A percentile compares a stretch with the other conserved stretches of the same genome.
These are phyloP conservation scores for Solanum acaule DNA, from an alignment of 257 asterid genomes.

Conservation along the genomic window DNA sequence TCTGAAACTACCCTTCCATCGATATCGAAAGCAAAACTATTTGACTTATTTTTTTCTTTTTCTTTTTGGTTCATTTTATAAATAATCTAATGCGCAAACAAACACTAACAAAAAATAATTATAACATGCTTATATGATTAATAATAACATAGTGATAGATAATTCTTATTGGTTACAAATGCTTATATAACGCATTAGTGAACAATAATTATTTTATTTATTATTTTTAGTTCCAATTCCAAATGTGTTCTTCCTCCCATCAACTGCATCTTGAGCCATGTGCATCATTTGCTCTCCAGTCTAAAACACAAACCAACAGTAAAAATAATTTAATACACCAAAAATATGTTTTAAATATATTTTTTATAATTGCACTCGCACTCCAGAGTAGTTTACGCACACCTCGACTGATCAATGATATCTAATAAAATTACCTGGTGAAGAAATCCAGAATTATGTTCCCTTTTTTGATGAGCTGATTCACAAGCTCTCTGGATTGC, in stretches of 20 bases:
- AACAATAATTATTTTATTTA: conserved; percentile 19
- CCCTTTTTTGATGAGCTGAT: conserved; percentile 40
- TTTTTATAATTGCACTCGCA: no score
- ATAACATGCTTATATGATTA: not conserved
- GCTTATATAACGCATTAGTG: not conserved
- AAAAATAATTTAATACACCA: not conserved
- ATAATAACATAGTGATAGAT: not conserved
- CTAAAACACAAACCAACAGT: not conserved
- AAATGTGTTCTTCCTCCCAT: conserved; percentile 64
- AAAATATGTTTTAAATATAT: not conserved
- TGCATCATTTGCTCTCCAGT: conserved; percentile 45
- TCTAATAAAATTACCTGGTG: not conserved
- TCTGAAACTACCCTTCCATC: not conserved
- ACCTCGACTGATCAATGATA: not conserved
- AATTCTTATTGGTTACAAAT: not conserved
- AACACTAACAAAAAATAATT: not conserved
- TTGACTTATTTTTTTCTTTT: not conserved
- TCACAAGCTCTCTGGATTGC: conserved; percentile 26
- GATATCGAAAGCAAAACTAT: not conserved
- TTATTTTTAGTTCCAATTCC: conserved; percentile 47
- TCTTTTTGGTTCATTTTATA: not conserved
- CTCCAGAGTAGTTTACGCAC: not conserved
- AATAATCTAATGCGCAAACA: not conserved
- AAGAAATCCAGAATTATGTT: conserved; percentile 26
- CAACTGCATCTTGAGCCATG: conserved; percentile 68